A percentile compares a stretch with the other conserved stretches of the same genome.
Conservation (phyloP, 495 filamentous ascomycete species). For the Xylaria flabelliformis region DNA sequence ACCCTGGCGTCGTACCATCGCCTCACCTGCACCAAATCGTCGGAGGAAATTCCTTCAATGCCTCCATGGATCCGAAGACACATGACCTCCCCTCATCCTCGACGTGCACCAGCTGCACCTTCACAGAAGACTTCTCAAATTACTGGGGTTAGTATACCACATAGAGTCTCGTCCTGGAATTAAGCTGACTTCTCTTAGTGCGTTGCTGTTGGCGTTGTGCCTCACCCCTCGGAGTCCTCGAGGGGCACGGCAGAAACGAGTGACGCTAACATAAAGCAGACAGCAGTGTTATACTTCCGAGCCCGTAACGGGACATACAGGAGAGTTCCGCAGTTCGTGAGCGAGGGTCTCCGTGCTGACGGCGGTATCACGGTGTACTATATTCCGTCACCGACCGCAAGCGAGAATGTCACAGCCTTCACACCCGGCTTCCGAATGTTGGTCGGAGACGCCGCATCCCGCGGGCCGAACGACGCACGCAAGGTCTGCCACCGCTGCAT, state of each 20-base stretch:
- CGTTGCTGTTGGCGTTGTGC: background rate
- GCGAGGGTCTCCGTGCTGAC: constrained; percentile 41
- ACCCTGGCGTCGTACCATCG: constrained; percentile 56
- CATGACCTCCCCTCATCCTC: constrained; percentile 39
- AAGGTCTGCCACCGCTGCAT: constrained; percentile 63
- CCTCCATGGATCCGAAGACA: constrained; percentile 38
- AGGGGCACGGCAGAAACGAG: background rate
- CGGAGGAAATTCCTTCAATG: constrained; percentile 48
- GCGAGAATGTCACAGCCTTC: constrained; percentile 61
- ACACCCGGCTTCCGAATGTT: constrained; percentile 73
- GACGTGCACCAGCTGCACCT: constrained; percentile 46
- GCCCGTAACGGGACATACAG: constrained; percentile 51
- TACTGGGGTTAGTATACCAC: constrained; percentile 42
- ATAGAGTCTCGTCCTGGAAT: background rate
- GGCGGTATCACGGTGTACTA: constrained; percentile 54
- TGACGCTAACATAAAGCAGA: constrained; percentile 19
- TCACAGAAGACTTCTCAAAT: constrained; percentile 47
- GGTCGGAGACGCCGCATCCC: constrained; percentile 62
- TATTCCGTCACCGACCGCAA: constrained; percentile 39
- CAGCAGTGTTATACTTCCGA: constrained; percentile 46
- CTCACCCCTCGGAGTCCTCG: background rate
- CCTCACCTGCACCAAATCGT: constrained; percentile 52
- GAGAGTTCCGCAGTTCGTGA: constrained; percentile 49
- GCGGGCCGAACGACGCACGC: constrained; percentile 44
- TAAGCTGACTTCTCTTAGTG: constrained; percentile 1